These are phyloP conservation scores for Xylariales sp. DNA, from an alignment of 2,329 filamentous ascomycete genomes.

Conservation along the genomic window DNA sequence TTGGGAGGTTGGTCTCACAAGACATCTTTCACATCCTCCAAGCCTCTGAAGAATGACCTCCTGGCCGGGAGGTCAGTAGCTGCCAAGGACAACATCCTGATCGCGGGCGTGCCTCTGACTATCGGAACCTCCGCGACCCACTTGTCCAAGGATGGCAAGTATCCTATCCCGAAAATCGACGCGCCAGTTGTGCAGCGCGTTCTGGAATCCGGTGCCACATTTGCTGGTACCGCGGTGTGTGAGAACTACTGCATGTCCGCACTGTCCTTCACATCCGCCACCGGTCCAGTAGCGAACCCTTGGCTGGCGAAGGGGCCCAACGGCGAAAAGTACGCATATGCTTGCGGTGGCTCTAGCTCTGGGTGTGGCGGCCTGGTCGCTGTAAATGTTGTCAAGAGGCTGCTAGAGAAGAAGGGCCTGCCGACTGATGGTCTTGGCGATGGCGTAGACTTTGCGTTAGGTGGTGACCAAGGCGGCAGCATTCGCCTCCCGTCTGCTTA, in stretches of 20 bases:
- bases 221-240: slow-evolving; percentile 30
- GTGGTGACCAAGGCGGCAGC: slow-evolving; percentile 33
- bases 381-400: slow-evolving; percentile 15
- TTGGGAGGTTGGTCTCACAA: slow-evolving; percentile 2
- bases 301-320: slow-evolving; percentile 16
- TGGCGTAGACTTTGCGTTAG: slow-evolving; percentile 25
- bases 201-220: slow-evolving; percentile 25
- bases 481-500: slow-evolving; percentile 33
- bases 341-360: slow-evolving; percentile 31
- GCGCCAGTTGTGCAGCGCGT: slow-evolving; percentile 28
- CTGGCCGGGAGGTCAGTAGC: slow-evolving; percentile 25
- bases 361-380: slow-evolving; percentile 26
- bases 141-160: slow-evolving; percentile 18
- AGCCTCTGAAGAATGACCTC: slow-evolving; percentile 6
- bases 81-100: slow-evolving; percentile 30
- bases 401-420: slow-evolving; percentile 9
- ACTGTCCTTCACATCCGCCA: slow-evolving; percentile 29
- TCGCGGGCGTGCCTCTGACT: slow-evolving; percentile 29
- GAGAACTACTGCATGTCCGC: slow-evolving; percentile 32
- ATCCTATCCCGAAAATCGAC: slow-evolving; percentile 27
- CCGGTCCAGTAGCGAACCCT: slow-evolving; percentile 30
- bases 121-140: slow-evolving; percentile 27
- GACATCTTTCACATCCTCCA: slow-evolving; percentile 1
- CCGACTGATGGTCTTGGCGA: slow-evolving; percentile 10
- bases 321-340: slow-evolving; percentile 13